These are phyloP conservation scores for Exobasidium cylindrosporum DNA, from an alignment of 1,284 basidiomycete genomes.

Conservation along the genomic window DNA sequence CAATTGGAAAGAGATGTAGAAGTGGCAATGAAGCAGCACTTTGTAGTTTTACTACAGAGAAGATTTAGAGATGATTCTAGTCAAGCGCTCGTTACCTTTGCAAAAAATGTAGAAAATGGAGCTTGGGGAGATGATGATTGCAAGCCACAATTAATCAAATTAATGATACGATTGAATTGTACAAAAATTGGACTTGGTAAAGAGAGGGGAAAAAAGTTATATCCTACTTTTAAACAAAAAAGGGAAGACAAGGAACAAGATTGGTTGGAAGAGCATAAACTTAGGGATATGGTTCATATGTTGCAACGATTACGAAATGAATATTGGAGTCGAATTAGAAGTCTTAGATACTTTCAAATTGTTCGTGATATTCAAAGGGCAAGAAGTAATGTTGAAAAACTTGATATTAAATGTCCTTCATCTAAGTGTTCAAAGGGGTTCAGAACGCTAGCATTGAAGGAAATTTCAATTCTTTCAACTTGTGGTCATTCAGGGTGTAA, in stretches of 20 bases:
- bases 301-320: slow-evolving; percentile 39
- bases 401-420: slow-evolving; percentile 26
- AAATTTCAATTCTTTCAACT: slow-evolving; percentile 30
- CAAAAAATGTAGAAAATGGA: slow-evolving; percentile 65
- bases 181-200: neutral
- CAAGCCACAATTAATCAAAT: slow-evolving; percentile 55
- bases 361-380: slow-evolving; percentile 38
- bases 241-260: slow-evolving; percentile 17
- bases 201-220: neutral
- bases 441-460: slow-evolving; percentile 18
- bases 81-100: slow-evolving; percentile 69
- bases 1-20: slow-evolving; percentile 70
- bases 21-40: slow-evolving; percentile 61
- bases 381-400: slow-evolving; percentile 9
- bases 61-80: slow-evolving; percentile 68
- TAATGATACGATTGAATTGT: neutral
- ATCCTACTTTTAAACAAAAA: neutral
- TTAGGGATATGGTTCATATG: slow-evolving; percentile 34
- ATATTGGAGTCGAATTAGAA: slow-evolving; percentile 30
- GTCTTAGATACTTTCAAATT: slow-evolving; percentile 39
- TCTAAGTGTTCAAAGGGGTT: slow-evolving; percentile 23
- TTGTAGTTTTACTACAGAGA: slow-evolving; percentile 65
- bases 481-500: slow-evolving; percentile 39
- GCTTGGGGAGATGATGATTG: slow-evolving; percentile 69
- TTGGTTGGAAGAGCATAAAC: slow-evolving; percentile 32